Percentiles rank a stretch among this genome's conserved stretches.
Evolutionary conservation across 257 asterid species (phyloP).

Genomic region (Rehmannia glutinosa): DNA sequence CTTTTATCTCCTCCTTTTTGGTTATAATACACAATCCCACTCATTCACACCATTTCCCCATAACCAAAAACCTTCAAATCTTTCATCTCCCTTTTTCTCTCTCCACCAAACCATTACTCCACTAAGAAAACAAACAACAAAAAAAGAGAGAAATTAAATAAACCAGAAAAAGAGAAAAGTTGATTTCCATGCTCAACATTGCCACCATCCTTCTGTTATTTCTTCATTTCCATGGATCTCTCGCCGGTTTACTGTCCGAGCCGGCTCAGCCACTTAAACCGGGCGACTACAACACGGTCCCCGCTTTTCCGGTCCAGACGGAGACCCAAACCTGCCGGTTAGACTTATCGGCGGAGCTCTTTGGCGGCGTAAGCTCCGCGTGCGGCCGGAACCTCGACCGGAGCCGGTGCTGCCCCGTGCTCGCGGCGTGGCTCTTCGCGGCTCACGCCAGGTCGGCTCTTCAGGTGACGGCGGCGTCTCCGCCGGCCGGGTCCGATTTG

Average conservation of each 20-base stretch:
- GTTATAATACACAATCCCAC: constrained; percentile 22
- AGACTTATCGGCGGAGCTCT: constrained; percentile 80
- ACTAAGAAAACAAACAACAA: neutral
- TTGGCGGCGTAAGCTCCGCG: constrained; percentile 91
- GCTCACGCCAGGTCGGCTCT: constrained; percentile 89
- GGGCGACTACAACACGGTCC: constrained; percentile 78
- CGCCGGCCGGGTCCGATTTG: constrained; percentile 53
- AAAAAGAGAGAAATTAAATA: neutral
- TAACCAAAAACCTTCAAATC: neutral
- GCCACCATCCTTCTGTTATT: constrained; percentile 4
- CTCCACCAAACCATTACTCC: constrained; percentile 9
- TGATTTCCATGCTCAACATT: constrained; percentile 7
- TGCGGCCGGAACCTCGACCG: constrained; percentile 80
- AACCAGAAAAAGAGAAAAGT: neutral
- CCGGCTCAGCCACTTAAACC: constrained; percentile 79
- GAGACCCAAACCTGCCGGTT: constrained; percentile 58
- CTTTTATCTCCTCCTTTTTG: constrained; percentile 31
- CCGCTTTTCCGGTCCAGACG: constrained; percentile 79
- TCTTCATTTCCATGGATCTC: constrained; percentile 14
- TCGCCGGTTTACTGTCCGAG: constrained; percentile 49
- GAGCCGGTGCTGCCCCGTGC: constrained; percentile 91
- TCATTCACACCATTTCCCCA: constrained; percentile 31
- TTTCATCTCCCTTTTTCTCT: neutral
- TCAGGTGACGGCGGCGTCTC: constrained; percentile 37
- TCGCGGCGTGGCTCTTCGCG: constrained; percentile 95